These are phyloP conservation scores for Alternaria incomplexa DNA, from an alignment of 2,329 filamentous ascomycete species.

Conservation along the genomic window DNA sequence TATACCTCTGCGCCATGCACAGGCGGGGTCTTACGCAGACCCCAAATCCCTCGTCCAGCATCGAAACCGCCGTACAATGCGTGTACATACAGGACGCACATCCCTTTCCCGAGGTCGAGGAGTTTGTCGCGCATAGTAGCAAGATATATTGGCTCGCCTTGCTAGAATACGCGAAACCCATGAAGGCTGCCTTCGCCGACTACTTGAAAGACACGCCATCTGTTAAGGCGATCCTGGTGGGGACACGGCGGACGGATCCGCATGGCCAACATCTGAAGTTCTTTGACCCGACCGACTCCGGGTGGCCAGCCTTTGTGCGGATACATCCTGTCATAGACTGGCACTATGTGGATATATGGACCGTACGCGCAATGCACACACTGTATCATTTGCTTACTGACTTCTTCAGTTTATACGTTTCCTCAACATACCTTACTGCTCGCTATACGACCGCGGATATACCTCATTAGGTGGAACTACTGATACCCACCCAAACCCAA, in stretches of 20 bases:
- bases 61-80: slow-evolving; percentile 66
- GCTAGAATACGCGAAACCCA: slow-evolving; percentile 74
- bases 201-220: slow-evolving; percentile 71
- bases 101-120: slow-evolving; percentile 85
- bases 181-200: slow-evolving; percentile 79
- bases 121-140: slow-evolving; percentile 75
- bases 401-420: slow-evolving; percentile 73
- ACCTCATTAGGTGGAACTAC: slow-evolving; percentile 89
- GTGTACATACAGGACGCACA: slow-evolving; percentile 88
- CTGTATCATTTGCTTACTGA: neutral
- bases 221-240: slow-evolving; percentile 83
- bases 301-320: slow-evolving; percentile 92
- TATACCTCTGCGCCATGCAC: slow-evolving; percentile 75
- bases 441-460: slow-evolving; percentile 86
- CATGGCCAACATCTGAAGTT: slow-evolving; percentile 79
- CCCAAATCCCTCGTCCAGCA: slow-evolving; percentile 23
- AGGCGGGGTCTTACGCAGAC: slow-evolving; percentile 36
- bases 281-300: slow-evolving; percentile 86
- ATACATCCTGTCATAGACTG: slow-evolving; percentile 97
- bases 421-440: slow-evolving; percentile 81
- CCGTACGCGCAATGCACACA: slow-evolving; percentile 61
- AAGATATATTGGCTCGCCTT: slow-evolving; percentile 76
- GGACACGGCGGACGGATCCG: slow-evolving; percentile 88
- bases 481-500: slow-evolving; percentile 90
- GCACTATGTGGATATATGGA: slow-evolving; percentile 96